Evolutionary conservation across 179 eudicot species (phyloP).

Genomic region (Camellia oleifera): DNA sequence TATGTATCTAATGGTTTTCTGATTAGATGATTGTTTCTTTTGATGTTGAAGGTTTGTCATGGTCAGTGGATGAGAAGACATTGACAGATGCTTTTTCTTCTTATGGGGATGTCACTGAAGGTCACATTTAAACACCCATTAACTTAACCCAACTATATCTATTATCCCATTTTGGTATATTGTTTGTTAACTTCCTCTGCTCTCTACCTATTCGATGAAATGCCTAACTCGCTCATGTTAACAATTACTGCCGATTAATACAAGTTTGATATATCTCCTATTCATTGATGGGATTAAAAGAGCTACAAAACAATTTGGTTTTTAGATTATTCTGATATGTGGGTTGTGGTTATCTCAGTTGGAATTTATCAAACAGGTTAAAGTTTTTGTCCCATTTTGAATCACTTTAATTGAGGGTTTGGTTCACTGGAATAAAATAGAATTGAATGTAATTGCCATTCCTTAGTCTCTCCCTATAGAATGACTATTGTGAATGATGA

Average conservation of each 20-base stretch:
- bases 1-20: neutral
- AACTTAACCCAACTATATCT: no score
- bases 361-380: neutral
- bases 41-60: slow-evolving; percentile 52
- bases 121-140: slow-evolving; percentile 14
- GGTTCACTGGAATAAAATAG: no score
- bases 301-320: neutral
- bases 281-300: neutral
- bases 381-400: neutral
- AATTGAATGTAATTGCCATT: no score
- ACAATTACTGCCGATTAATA: neutral
- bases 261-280: neutral
- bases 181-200: neutral
- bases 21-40: neutral
- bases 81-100: slow-evolving; percentile 63
- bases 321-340: neutral
- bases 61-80: slow-evolving; percentile 81
- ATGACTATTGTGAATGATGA: no score
- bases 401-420: neutral
- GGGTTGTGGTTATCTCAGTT: neutral
- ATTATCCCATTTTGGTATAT: neutral
- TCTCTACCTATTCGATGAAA: slow-evolving; percentile 27
- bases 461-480: no score
- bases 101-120: slow-evolving; percentile 79
- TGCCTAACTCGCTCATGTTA: slow-evolving; percentile 11